Percentiles rank a stretch among this genome's conserved stretches.
Conservation (phyloP, 164 flowering plant species). For the Chimonanthus salicifolius region DNA sequence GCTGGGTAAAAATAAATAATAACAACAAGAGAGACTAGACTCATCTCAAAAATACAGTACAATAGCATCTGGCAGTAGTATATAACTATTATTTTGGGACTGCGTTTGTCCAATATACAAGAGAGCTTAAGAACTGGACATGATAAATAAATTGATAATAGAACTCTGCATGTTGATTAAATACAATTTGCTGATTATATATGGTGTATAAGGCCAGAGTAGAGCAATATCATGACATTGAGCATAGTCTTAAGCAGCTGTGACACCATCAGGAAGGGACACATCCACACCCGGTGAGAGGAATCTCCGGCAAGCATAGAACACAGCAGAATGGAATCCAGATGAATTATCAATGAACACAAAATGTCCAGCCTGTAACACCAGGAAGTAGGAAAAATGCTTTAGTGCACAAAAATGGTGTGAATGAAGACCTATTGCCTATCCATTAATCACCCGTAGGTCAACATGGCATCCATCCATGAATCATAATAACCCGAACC, state of each 20-base stretch:
- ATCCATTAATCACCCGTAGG: background rate
- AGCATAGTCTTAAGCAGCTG: conserved; percentile 28
- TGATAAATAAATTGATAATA: background rate
- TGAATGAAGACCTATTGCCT: background rate
- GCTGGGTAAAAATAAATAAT: too few relatives aligned
- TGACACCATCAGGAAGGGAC: conserved; percentile 54
- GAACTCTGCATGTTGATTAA: background rate
- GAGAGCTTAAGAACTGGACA: background rate
- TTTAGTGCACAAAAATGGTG: background rate
- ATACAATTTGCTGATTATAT: too few relatives aligned
- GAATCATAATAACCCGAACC: too few relatives aligned
- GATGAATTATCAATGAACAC: conserved; percentile 75
- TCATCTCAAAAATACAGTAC: too few relatives aligned
- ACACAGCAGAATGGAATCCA: conserved; percentile 74
- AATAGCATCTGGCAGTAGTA: too few relatives aligned
- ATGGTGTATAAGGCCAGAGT: background rate
- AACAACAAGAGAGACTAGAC: too few relatives aligned
- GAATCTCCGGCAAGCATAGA: conserved; percentile 70
- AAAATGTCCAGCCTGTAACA: conserved; percentile 83
- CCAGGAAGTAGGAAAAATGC: background rate
- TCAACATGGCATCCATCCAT: too few relatives aligned
- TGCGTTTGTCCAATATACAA: too few relatives aligned
- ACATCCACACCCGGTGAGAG: conserved; percentile 29
- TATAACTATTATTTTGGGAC: too few relatives aligned
- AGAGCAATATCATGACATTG: too few relatives aligned